Evolutionary conservation across 768 basidiomycete species (phyloP), one percentile per base, ranked within the genome.

Genomic region (Coprinopsis sp.): DNA sequence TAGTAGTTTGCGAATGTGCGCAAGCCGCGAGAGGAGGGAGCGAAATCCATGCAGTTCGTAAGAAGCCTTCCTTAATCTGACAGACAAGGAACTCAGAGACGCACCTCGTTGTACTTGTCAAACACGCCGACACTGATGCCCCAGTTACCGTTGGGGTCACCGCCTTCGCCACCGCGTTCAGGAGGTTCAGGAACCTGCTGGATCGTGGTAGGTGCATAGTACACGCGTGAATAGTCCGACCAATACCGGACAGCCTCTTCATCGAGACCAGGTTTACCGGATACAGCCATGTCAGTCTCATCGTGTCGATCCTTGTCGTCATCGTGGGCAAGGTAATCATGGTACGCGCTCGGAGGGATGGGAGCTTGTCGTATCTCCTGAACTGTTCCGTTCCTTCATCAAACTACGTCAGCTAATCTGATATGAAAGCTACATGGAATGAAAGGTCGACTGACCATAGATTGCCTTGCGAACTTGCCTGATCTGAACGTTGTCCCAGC

Each of bases 161-260:
- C 82, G 74, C 78, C 77, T 21, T 77, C 77, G 27, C 65, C 60
- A 51, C 81, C 82, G 74, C 78, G 77, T 21, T 77, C 77, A 6
- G 74, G 61, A 29, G 65, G 58, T 52, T 86, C 81, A 6, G 84
- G 81, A 19, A 90, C 51, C 41, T 69, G 70, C 56, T 88, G 84
- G 10, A 87, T 58, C 13, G 81, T 78, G 54, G 79, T 76, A 8
- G 84, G 84, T 50, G 78, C 68, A 56, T 82, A 84, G 59, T 75
- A 78, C 19, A 83, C 71, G 36, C 78, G 76, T 54, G 67, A 80
- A 58, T 78, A 84, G 62, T 87, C 83, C 12, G 84, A 83, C 83
- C 83, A 87, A 58, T 73, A 84, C 42, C 74, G 71, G 46, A 82
- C 58, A 24, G 69, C 58, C 7, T 56, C 55, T 38, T 54, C 54